phyloP scores from a whole-genome alignment of 1,284 basidiomycete genomes.

The Puccinia triticina region DNA sequence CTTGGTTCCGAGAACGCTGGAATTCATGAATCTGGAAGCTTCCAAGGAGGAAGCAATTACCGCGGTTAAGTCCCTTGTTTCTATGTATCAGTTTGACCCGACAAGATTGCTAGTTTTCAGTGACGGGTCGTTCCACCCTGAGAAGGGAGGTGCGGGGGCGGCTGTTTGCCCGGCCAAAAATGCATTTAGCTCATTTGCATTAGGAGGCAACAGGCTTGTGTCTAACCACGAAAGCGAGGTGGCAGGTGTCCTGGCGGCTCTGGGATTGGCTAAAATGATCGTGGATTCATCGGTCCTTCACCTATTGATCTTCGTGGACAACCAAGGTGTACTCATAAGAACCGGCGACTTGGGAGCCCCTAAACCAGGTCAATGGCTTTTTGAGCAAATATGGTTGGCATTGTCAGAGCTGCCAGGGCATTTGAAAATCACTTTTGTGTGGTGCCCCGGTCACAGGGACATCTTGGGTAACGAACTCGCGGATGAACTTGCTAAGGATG shows the following conservation, averaged over 20 bases:
- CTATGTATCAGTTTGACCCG: neutral
- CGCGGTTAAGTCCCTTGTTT: neutral
- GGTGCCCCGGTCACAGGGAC: constrained; percentile 13
- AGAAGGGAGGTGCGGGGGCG: neutral
- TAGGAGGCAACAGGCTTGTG: neutral
- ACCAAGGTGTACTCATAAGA: neutral
- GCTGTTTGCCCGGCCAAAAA: neutral
- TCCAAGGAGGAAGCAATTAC: neutral
- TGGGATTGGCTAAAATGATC: neutral
- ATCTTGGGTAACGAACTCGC: too few relatives aligned
- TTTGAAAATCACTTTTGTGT: neutral
- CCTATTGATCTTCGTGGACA: neutral
- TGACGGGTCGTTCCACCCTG: neutral
- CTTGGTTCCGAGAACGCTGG: neutral
- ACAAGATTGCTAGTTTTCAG: neutral
- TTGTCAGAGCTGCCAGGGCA: too few relatives aligned
- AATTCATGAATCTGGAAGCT: neutral
- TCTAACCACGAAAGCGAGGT: neutral
- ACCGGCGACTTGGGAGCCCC: neutral
- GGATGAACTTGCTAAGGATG: too few relatives aligned
- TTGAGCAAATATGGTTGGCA: neutral
- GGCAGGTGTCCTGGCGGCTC: neutral
- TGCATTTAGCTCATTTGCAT: neutral
- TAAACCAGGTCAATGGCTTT: neutral
- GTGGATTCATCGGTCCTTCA: too few relatives aligned